phyloP scores from a whole-genome alignment of 257 asterid genomes.

The Penstemon barbatus region DNA sequence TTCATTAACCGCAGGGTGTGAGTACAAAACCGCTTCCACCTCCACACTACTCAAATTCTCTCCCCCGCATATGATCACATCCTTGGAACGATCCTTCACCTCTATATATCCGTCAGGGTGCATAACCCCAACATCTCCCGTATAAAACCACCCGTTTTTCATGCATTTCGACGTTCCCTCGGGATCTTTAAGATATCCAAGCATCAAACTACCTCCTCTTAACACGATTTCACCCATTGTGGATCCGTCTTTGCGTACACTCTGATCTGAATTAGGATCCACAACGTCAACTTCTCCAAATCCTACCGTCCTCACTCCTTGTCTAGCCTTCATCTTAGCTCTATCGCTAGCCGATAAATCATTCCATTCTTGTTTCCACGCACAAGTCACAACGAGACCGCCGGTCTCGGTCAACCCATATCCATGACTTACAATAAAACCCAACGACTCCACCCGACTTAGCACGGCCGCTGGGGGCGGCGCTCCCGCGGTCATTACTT shows the following conservation, averaged over 20 bases:
- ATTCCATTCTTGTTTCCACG: slow-evolving; percentile 47
- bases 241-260: slow-evolving; percentile 35
- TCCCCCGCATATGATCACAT: slow-evolving; percentile 53
- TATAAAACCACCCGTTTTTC: slow-evolving; percentile 54
- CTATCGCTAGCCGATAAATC: slow-evolving; percentile 22
- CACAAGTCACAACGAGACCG: slow-evolving; percentile 40
- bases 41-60: slow-evolving; percentile 62
- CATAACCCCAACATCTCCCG: slow-evolving; percentile 56
- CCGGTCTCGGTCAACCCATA: slow-evolving; percentile 53
- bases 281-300: slow-evolving; percentile 38
- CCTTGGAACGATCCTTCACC: slow-evolving; percentile 48
- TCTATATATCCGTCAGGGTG: slow-evolving; percentile 55
- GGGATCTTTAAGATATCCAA: slow-evolving; percentile 45
- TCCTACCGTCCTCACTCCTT: slow-evolving; percentile 39
- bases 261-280: slow-evolving; percentile 34
- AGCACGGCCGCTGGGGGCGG: slow-evolving; percentile 47
- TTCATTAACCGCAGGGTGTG: slow-evolving; percentile 48
- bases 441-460: slow-evolving; percentile 26
- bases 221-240: slow-evolving; percentile 51
- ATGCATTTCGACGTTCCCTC: slow-evolving; percentile 44
- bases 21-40: slow-evolving; percentile 49
- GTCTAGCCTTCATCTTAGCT: slow-evolving; percentile 42
- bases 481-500: slow-evolving; percentile 47
- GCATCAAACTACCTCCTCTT: slow-evolving; percentile 47
- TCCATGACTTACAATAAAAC: slow-evolving; percentile 43